phyloP scores from a whole-genome alignment of 2,329 filamentous ascomycete genomes.

The Sphaerulina musiva region DNA sequence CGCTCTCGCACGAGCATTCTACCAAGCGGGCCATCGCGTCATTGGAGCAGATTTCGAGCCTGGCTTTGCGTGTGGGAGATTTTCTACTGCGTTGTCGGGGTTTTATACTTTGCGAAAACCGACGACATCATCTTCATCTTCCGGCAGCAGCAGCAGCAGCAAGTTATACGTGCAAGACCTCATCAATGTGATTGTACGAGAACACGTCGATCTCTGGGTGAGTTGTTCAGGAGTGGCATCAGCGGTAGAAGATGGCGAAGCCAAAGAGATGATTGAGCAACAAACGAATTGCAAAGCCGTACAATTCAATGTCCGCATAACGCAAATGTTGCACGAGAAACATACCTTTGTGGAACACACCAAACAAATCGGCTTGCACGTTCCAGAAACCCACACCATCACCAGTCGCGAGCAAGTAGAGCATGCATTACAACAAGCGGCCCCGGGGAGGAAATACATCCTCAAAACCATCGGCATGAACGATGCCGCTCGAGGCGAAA shows the following conservation, averaged over 20 bases:
- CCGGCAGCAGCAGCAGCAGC: no score
- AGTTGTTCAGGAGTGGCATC: constrained; percentile 63
- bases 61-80: constrained; percentile 45
- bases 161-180: constrained; percentile 52
- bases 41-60: constrained; percentile 59
- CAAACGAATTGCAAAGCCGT: constrained; percentile 55
- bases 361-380: constrained; percentile 45
- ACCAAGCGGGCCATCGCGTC: constrained; percentile 58
- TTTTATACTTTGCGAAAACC: constrained; percentile 48
- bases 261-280: constrained; percentile 55
- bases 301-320: constrained; percentile 55
- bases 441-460: constrained; percentile 48
- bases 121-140: constrained; percentile 12
- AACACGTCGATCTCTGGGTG: constrained; percentile 65
- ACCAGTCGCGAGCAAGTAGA: constrained; percentile 32
- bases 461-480: constrained; percentile 61
- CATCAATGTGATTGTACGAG: constrained; percentile 52
- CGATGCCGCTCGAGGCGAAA: constrained; percentile 50
- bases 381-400: constrained; percentile 46
- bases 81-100: constrained; percentile 50
- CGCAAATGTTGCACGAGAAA: constrained; percentile 57
- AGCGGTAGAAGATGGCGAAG: constrained; percentile 60
- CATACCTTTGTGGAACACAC: constrained; percentile 58
- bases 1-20: constrained; percentile 58
- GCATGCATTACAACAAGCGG: constrained; percentile 5